These are phyloP conservation scores for Gossypium aridum DNA, from an alignment of 441 rosid species.

Conservation along the genomic window DNA sequence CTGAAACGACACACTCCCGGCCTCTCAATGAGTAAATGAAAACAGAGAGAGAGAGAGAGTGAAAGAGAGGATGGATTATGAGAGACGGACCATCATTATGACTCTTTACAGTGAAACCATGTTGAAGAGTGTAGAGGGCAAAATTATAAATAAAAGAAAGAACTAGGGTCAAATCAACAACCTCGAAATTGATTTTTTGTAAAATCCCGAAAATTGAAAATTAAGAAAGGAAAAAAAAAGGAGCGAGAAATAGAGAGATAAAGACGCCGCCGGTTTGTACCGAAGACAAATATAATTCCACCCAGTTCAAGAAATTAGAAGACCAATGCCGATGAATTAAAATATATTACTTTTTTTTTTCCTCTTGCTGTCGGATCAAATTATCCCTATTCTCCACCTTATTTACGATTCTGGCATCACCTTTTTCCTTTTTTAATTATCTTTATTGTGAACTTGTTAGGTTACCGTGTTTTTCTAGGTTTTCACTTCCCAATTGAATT, in stretches of 20 bases:
- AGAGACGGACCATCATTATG: not conserved
- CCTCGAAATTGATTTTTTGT: not conserved
- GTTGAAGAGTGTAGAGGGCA: not conserved
- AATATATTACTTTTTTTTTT: not conserved
- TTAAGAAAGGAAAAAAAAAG: not conserved
- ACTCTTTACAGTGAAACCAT: not conserved
- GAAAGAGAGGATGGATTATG: not conserved
- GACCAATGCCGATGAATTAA: not conserved
- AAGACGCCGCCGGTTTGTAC: conserved; percentile 24
- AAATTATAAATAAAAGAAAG: not conserved
- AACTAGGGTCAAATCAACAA: not conserved
- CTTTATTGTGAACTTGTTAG: not conserved
- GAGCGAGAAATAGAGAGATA: not conserved
- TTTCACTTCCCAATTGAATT: not conserved
- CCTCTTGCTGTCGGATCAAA: not conserved
- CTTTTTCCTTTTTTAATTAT: not conserved
- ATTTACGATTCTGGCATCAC: conserved; percentile 16
- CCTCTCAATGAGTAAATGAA: not conserved
- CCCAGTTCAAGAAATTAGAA: conserved; percentile 17
- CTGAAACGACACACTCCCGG: conserved; percentile 1
- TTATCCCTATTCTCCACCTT: not conserved
- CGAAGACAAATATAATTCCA: conserved; percentile 13
- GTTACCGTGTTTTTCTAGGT: not conserved
- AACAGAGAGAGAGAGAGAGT: not conserved
- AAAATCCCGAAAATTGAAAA: not conserved